These are phyloP conservation scores for Salmacisia buchloeana DNA, from an alignment of 1,284 basidiomycete genomes.

Conservation along the genomic window DNA sequence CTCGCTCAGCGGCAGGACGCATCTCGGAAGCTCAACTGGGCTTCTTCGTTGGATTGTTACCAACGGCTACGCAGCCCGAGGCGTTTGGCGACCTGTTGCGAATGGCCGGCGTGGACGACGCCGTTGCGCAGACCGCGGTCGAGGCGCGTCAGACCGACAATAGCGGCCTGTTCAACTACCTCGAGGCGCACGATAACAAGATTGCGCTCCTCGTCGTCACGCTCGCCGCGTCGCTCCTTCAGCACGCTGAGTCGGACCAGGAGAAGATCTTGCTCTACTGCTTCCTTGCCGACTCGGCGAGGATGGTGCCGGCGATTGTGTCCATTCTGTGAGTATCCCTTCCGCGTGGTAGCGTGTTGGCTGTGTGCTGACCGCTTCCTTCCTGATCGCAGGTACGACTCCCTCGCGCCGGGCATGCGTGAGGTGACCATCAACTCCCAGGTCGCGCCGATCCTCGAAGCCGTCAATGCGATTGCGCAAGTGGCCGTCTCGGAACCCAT, in stretches of 20 bases:
- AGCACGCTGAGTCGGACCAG: slow-evolving; percentile 37
- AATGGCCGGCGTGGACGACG: slow-evolving; percentile 28
- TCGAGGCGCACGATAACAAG: slow-evolving; percentile 37
- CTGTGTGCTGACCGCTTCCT: background rate
- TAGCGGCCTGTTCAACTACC: slow-evolving; percentile 28
- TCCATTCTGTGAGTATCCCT: slow-evolving; percentile 32
- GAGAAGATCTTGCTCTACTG: slow-evolving; percentile 36
- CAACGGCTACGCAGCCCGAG: slow-evolving; percentile 33
- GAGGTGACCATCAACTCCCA: slow-evolving; percentile 41
- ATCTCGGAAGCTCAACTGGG: slow-evolving; percentile 35
- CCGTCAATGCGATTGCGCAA: slow-evolving; percentile 39
- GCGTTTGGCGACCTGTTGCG: slow-evolving; percentile 35
- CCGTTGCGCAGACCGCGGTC: slow-evolving; percentile 22
- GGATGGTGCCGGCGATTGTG: slow-evolving; percentile 38
- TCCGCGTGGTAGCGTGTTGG: background rate
- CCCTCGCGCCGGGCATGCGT: slow-evolving; percentile 34
- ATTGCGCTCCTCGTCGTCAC: slow-evolving; percentile 39
- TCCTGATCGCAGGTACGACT: slow-evolving; percentile 27
- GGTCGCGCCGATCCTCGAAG: slow-evolving; percentile 36
- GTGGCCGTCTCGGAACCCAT: slow-evolving; percentile 40
- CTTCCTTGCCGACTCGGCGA: slow-evolving; percentile 39
- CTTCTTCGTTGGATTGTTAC: slow-evolving; percentile 40
- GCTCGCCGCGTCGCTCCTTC: slow-evolving; percentile 33
- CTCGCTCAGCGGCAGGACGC: slow-evolving; percentile 21
- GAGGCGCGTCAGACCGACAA: slow-evolving; percentile 23